A percentile compares a stretch with the other conserved stretches of the same genome.
Conservation (phyloP, 2,329 filamentous ascomycete species). For the Corinectria fuckeliana region DNA sequence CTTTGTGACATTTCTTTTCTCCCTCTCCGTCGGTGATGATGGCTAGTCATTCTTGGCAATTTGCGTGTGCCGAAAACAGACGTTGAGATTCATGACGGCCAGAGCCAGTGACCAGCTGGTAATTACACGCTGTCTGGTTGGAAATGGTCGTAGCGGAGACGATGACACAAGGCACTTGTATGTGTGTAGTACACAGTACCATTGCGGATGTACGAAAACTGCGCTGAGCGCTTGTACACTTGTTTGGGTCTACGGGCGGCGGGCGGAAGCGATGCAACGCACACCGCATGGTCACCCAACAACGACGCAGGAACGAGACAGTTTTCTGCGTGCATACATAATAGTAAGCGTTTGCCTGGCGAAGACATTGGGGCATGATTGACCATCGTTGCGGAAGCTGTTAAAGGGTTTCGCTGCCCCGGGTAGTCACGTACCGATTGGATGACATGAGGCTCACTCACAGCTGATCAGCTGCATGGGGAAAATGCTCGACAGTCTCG, state of each 20-base stretch:
- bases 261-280: slow-evolving; percentile 1
- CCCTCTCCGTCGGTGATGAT: background rate
- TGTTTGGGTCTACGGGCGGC: slow-evolving; percentile 12
- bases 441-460: slow-evolving; percentile 8
- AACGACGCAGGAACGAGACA: slow-evolving; percentile 10
- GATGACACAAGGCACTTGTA: slow-evolving; percentile 1
- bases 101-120: background rate
- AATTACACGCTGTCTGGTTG: background rate
- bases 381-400: background rate
- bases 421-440: slow-evolving; percentile 14
- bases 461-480: slow-evolving; percentile 9
- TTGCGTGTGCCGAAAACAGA: background rate
- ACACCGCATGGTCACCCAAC: slow-evolving; percentile 9
- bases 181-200: no score
- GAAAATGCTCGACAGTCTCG: slow-evolving; percentile 1
- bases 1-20: slow-evolving; percentile 1
- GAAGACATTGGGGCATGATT: background rate
- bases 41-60: slow-evolving; percentile 8
- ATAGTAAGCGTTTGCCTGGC: background rate
- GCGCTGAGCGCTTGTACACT: slow-evolving; percentile 8
- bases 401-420: background rate
- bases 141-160: slow-evolving; percentile 1
- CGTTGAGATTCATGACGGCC: slow-evolving; percentile 3
- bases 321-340: background rate
- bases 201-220: background rate